A percentile compares a stretch with the other conserved stretches of the same genome.
phyloP scores from a whole-genome alignment of 1,284 basidiomycete species.

The Heterobasidion parviporum region DNA sequence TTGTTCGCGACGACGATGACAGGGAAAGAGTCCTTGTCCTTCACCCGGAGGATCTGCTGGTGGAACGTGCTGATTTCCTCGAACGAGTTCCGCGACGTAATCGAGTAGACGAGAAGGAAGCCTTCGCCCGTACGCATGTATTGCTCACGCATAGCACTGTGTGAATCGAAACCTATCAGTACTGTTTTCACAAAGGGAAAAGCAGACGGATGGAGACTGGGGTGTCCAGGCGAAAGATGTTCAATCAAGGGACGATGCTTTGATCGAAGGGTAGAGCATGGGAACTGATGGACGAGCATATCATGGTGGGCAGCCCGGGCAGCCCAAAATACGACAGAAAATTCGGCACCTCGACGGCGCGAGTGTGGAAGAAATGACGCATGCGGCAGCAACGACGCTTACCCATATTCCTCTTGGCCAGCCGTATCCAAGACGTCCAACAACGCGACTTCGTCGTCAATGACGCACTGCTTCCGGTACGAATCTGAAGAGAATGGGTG shows the following conservation, averaged over 20 bases:
- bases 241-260: neutral
- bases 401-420: constrained; percentile 99
- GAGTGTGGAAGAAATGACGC: neutral
- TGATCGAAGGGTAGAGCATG: neutral
- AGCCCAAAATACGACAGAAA: neutral
- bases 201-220: neutral
- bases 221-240: neutral
- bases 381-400: constrained; percentile 24
- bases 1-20: constrained; percentile 99
- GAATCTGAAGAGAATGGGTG: constrained; percentile 50
- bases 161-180: neutral
- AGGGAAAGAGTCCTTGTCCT: constrained; percentile 97
- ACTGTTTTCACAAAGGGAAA: neutral
- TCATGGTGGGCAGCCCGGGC: neutral
- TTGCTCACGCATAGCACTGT: constrained; percentile 93
- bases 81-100: constrained; percentile 96
- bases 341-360: neutral
- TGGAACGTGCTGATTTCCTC: constrained; percentile 98
- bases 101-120: constrained; percentile 97
- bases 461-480: constrained; percentile 92
- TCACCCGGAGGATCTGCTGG: constrained; percentile 94
- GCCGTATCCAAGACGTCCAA: constrained; percentile 98
- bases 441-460: constrained; percentile 96
- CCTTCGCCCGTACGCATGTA: constrained; percentile 98
- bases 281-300: neutral